These are phyloP conservation scores for Laburnicola sp. DNA, from an alignment of 2,329 filamentous ascomycete species.

Conservation along the genomic window DNA sequence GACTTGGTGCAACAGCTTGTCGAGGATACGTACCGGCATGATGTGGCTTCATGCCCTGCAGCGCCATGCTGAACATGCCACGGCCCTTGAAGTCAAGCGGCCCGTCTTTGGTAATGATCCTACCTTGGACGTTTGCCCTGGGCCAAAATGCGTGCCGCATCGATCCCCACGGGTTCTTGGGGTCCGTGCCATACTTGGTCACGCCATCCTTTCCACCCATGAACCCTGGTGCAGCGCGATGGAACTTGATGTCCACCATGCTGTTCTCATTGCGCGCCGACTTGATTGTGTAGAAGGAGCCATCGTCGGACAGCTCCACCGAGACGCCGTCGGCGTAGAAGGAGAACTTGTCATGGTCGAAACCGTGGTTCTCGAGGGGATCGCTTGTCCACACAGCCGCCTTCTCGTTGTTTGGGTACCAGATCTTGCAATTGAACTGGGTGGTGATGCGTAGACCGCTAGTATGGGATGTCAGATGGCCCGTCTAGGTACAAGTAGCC, in stretches of 20 bases:
- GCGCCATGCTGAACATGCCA: conserved; percentile 78
- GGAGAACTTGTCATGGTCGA: conserved; percentile 78
- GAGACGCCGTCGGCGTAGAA: conserved; percentile 88
- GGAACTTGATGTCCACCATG: conserved; percentile 84
- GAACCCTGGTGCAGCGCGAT: conserved; percentile 76
- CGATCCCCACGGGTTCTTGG: conserved; percentile 81
- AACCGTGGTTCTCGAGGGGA: conserved; percentile 75
- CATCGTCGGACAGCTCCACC: conserved; percentile 82
- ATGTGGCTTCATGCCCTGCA: conserved; percentile 99
- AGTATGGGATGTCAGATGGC: conserved; percentile 27
- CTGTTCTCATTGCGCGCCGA: conserved; percentile 79
- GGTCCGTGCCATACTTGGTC: conserved; percentile 83
- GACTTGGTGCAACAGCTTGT: not conserved
- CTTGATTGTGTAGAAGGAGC: conserved; percentile 83
- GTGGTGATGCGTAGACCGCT: conserved; percentile 87
- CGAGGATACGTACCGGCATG: conserved; percentile 67
- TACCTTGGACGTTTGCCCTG: conserved; percentile 77
- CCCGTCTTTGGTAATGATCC: conserved; percentile 79
- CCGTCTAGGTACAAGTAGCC: too few relatives aligned
- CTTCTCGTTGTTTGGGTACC: conserved; percentile 72
- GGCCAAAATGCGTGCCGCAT: conserved; percentile 97
- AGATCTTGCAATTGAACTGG: conserved; percentile 95
- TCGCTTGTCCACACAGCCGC: conserved; percentile 83
- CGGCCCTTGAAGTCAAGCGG: conserved; percentile 80
- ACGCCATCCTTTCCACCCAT: conserved; percentile 82